Evolutionary conservation across 106 monocot species (phyloP), one percentile per base, ranked within the genome.

Genomic region (Allium cepa): DNA sequence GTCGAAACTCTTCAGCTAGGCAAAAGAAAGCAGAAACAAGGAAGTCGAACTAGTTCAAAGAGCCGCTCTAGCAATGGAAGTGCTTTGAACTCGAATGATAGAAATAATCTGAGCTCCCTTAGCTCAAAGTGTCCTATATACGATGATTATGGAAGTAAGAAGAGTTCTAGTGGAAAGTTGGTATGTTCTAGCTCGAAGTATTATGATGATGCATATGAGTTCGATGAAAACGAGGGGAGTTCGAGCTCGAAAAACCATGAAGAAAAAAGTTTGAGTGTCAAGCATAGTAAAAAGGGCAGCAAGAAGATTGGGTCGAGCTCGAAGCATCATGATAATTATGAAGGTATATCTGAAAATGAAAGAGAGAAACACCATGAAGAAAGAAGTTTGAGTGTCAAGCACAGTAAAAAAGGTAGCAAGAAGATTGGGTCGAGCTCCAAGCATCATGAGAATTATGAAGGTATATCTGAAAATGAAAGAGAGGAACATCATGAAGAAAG

Each of bases 1-100:
- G 52, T 67, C 26, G 67, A 67, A 52, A 67, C 67, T 9, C 67
- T 67, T 17, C 67, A 67, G 17, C 22, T 67, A 16, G 67, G 67
- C 9, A 50, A n/a, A 11, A n/a, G 47, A 16, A 64, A 49, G 50
- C 28, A 17, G 22, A 53, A 67, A 52, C 22, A 18, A 12, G 13
- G 15, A 55, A 55, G 53, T 15, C 53, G 53, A 1, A 55, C 53
- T 12, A 55, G 53, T 15, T 55, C 53, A 15, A 55, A 15, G 15
- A 11, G 53, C 53, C 11, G 53, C 2, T 55, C 53, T 55, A 11
- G 36, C 36, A 36, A 36, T 6, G 17, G 11, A 11, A 65, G 65
- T 8, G 10, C 49, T 9, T 28, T 18, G 11, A 65, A 27, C 65
- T 65, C 65, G 11, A 17, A 14, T 17, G 17, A 45, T 13, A 50